Base-by-base conservation (phyloP, 106 monocot species). In the Vanilla planifolia region DNA sequence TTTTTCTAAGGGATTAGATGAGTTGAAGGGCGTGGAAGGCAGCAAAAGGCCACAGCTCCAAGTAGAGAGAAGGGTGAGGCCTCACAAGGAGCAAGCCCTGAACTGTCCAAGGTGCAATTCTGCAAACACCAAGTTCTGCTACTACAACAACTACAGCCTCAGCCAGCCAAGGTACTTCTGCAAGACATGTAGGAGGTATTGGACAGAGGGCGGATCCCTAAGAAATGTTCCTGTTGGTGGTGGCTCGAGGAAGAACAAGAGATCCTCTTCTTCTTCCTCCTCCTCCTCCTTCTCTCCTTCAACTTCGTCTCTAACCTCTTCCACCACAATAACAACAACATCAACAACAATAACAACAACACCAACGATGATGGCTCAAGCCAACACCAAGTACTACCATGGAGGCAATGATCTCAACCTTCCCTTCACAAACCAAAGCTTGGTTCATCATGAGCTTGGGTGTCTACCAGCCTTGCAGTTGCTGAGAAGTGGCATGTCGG, bases 181-280 rank as follows among this genome's bases (percentile, higher is more conserved):
- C 71, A 77, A 77, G 55, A 43, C 42, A 7, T 61, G 61, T n/a
- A 41, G 61, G 8, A 41, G 61, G 61, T 61, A 61, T 43, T 61
- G 65, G 65, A 43, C 52, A 1, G 52, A 29, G 16, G 66, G 66
- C 7, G 66, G 66, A 21, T 53, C 66, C 25, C 53, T 66, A 5
- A 66, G 66, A 53, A 66, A 66, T 39, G 66, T 66, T 26, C 66
- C 66, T 1, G 52, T 66, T 17, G 66, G 66, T 10, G 66, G 66
- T 17, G 66, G 66, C 27, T 53, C 52, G 21, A 53, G 66, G 53
- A 66, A 66, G 66, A 66, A 52, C 66, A 66, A 66, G 35, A 52
- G 53, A 41, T 27, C 40, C 2, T 53, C 66, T n/a, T 52, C 50
- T 34, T 61, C 40, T 13, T 61, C 53, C 1, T 9, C 3, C 9